phyloP scores from a whole-genome alignment of 129 eudicot genomes.

The Centrapalus pauciflorus region DNA sequence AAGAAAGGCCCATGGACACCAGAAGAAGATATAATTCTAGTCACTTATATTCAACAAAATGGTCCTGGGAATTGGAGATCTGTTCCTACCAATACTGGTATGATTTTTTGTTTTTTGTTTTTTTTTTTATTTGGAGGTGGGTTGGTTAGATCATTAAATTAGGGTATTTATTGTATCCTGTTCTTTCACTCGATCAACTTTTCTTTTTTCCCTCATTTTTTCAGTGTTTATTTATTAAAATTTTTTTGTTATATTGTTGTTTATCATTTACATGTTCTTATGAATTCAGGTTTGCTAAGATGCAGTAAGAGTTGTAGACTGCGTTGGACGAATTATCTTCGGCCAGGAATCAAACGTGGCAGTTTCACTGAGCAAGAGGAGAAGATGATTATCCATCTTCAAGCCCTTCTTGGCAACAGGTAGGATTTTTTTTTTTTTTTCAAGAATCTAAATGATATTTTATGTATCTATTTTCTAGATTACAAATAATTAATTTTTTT shows the following conservation, averaged over 20 bases:
- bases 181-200: too few relatives aligned
- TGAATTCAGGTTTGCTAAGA: constrained; percentile 43
- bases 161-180: constrained; percentile 25
- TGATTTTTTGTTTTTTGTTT: not conserved
- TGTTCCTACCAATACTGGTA: constrained; percentile 63
- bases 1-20: constrained; percentile 68
- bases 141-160: constrained; percentile 37
- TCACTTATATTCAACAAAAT: constrained; percentile 52
- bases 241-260: not conserved
- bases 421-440: not conserved
- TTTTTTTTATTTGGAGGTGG: constrained; percentile 11
- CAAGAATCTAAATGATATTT: not conserved
- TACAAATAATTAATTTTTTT: not conserved
- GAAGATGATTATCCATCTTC: constrained; percentile 55
- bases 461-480: not conserved
- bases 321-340: constrained; percentile 56
- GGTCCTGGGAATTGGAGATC: constrained; percentile 80
- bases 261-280: constrained; percentile 6
- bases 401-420: constrained; percentile 59
- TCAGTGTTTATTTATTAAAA: not conserved
- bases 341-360: constrained; percentile 57
- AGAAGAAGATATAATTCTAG: constrained; percentile 48
- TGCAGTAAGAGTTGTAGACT: constrained; percentile 62
- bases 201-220: constrained; percentile 16
- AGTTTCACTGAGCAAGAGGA: constrained; percentile 53